Evolutionary conservation across 352 stramenopile species (phyloP), one percentile per base, ranked within the genome.

Genomic region (Phytophthora foliorum): DNA sequence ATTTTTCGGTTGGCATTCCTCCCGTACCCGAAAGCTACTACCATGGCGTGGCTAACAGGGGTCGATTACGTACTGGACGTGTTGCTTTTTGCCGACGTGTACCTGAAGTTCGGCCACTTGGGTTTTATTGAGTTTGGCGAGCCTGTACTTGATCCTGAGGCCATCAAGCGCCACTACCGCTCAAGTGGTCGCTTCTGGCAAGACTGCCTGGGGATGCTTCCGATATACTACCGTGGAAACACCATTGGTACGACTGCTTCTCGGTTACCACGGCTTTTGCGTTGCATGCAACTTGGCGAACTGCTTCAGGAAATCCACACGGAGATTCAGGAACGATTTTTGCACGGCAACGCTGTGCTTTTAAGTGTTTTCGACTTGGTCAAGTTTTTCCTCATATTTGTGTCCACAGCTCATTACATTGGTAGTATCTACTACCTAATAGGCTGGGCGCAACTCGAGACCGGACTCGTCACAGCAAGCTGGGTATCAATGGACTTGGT

Each of bases 401-500:
- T 89, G 2, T 86, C 76, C 11, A 84, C 79, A 7, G 79, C 77
- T 5, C 81, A 89, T 46, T 84, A 88, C 56, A 69, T 86, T 4
- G 70, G 65, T 11, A 88, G 81, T 54, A 22, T 77, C 11, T 89
- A 84, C 54, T 89, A 86, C 49, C 34, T 88, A 22, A 46, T 89
- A 9, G 81, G 81, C 1, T 75, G 77, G 17, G 24, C 68, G 11
- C 77, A 84, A 61, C 45, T 89, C 6, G 59, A 86, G 34, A 71
- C 21, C 3, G 69, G 64, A 0, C 31, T 84, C 5, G 75, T 61
- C 3, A 60, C 64, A 17, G 73, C 54, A 44, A 91, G 83, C 38
- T 93, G 85, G 85, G 59, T 92, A 32, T 89, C 69, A 22, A 57
- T 77, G 19, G 85, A 93, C 39, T 53, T 78, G 8, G 77, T 93